Evolutionary conservation across 768 basidiomycete genomes (phyloP).

Genomic region (Tylopilus balloui): DNA sequence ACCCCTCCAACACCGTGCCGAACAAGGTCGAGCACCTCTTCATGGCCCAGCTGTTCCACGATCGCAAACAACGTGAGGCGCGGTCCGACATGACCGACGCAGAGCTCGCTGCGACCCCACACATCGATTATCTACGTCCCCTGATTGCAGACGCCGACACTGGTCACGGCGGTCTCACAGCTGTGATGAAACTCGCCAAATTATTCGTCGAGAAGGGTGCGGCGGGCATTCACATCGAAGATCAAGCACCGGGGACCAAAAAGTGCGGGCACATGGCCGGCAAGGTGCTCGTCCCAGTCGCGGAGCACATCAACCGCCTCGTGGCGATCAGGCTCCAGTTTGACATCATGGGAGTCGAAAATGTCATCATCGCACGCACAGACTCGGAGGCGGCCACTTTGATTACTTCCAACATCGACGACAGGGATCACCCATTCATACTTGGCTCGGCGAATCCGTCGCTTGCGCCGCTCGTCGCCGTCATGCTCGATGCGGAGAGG

Average conservation of each 20-base stretch:
- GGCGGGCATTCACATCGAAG: conserved; percentile 96
- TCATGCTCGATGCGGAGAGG: conserved; percentile 84
- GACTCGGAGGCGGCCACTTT: conserved; percentile 98
- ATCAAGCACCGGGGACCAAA: conserved; percentile 96
- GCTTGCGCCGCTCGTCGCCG: conserved; percentile 63
- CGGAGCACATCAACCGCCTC: conserved; percentile 97
- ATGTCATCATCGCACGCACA: conserved; percentile 88
- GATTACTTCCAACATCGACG: conserved; percentile 94
- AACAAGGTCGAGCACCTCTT: conserved; percentile 99
- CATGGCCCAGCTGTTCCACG: conserved; percentile 98
- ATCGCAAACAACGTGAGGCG: conserved; percentile 89
- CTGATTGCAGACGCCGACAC: conserved; percentile 97
- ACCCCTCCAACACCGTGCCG: conserved; percentile 97
- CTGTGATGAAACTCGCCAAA: conserved; percentile 97
- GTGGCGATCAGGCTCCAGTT: conserved; percentile 96
- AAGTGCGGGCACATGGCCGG: conserved; percentile 95
- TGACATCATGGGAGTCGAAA: conserved; percentile 97
- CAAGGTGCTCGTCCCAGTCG: conserved; percentile 95
- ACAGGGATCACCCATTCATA: conserved; percentile 97
- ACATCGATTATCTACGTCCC: conserved; percentile 88
- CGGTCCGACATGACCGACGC: conserved; percentile 66
- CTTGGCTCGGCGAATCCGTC: conserved; percentile 81
- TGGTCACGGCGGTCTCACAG: conserved; percentile 96
- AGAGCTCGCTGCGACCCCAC: conserved; percentile 65
- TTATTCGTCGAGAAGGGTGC: conserved; percentile 99